Conservation (phyloP, 257 asterid species). For the Apocynum venetum region DNA sequence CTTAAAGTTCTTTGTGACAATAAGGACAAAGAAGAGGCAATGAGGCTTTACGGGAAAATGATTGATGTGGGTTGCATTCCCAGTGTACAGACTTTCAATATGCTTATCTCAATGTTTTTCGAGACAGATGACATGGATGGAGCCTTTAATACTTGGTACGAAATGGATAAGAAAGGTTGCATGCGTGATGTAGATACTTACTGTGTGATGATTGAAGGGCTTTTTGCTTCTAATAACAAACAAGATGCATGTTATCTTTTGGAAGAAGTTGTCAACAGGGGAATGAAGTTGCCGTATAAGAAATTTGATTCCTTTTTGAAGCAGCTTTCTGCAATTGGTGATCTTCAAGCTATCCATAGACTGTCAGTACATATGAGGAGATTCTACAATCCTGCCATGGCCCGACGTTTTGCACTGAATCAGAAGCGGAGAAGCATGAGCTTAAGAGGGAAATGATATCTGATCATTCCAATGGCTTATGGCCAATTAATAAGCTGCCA, state of each 20-base stretch:
- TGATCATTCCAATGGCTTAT: neutral
- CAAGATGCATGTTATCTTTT: constrained; percentile 63
- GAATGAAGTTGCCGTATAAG: constrained; percentile 68
- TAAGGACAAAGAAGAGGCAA: constrained; percentile 56
- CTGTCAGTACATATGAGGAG: constrained; percentile 86
- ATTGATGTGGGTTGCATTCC: constrained; percentile 59
- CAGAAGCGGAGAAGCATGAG: constrained; percentile 73
- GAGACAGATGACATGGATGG: constrained; percentile 53
- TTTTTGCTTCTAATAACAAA: constrained; percentile 47
- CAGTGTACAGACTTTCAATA: constrained; percentile 83
- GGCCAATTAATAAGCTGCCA: neutral
- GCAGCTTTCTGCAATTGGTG: constrained; percentile 70
- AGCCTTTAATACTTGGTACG: constrained; percentile 77
- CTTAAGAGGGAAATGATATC: constrained; percentile 55
- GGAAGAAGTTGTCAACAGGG: constrained; percentile 57
- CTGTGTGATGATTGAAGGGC: constrained; percentile 86
- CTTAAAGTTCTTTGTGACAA: constrained; percentile 81
- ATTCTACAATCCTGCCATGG: constrained; percentile 91
- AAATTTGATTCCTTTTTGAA: constrained; percentile 60
- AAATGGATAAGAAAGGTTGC: constrained; percentile 72
- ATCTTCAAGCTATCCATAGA: constrained; percentile 63
- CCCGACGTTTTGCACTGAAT: constrained; percentile 69
- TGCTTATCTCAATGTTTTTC: constrained; percentile 71
- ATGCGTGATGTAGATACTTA: constrained; percentile 64
- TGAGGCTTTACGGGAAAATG: constrained; percentile 58